phyloP scores from a whole-genome alignment of 1,284 basidiomycete genomes.

The Vanrija pseudolonga region DNA sequence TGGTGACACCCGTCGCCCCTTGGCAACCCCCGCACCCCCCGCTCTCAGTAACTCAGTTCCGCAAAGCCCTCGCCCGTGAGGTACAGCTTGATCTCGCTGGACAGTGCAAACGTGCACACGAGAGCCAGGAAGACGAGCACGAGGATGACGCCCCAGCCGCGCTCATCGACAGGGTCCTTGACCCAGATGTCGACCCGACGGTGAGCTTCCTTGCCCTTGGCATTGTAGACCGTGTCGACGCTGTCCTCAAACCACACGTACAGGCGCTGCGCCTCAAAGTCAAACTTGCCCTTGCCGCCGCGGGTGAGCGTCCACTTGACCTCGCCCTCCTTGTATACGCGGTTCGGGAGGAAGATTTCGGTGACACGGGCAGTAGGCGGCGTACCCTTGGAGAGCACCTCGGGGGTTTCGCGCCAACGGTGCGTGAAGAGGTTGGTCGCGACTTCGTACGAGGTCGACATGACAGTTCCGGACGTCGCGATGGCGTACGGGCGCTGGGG shows the following conservation, averaged over 20 bases:
- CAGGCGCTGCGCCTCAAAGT: slow-evolving; percentile 28
- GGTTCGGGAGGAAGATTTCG: slow-evolving; percentile 69
- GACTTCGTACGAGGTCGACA: slow-evolving; percentile 27
- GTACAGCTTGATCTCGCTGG: no score
- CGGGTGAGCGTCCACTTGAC: slow-evolving; percentile 21
- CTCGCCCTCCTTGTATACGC: slow-evolving; percentile 23
- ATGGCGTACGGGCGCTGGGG: slow-evolving; percentile 47
- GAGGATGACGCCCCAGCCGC: background rate
- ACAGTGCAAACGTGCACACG: background rate
- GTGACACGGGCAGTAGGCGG: slow-evolving; percentile 61
- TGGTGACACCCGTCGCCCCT: no score
- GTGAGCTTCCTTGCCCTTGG: background rate
- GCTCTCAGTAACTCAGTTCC: no score
- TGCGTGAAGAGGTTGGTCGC: slow-evolving; percentile 27
- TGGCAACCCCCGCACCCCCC: no score
- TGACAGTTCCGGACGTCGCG: slow-evolving; percentile 40
- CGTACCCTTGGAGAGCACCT: slow-evolving; percentile 27
- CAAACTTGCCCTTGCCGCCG: slow-evolving; percentile 31
- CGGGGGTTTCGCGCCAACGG: slow-evolving; percentile 26
- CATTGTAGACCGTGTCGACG: slow-evolving; percentile 1
- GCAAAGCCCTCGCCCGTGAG: no score
- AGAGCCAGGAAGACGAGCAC: background rate
- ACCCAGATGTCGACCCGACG: slow-evolving; percentile 41
- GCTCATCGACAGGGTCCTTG: background rate
- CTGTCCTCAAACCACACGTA: slow-evolving; percentile 41